Evolutionary conservation across 192 early-diverging fungal species (phyloP), one percentile per base, ranked within the genome.

Genomic region (Dissophora ornata): DNA sequence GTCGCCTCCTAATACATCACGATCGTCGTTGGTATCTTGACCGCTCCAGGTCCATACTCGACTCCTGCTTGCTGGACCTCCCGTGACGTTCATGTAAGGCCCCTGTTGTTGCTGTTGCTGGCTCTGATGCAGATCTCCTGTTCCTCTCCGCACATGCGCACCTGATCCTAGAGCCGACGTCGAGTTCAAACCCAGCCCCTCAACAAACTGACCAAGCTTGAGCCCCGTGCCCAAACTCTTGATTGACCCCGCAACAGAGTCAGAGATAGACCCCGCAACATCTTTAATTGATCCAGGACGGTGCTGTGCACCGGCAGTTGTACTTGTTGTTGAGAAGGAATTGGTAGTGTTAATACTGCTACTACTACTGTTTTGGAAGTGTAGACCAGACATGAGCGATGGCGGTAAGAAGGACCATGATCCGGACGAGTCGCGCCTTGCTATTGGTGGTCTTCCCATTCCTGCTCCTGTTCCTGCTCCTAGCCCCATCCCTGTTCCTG

Each of bases 181-280:
- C n/a, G n/a, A n/a, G 29, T 61, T 57, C 15, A 75, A 19, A 0
- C 71, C 71, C 16, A 75, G n/a, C 4, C 63, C 63, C 1, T 65
- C 73, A 41, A 61, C 60, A 3, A 71, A 30, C 46, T 67, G 59
- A 4, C 63, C 73, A 12, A 77, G 26, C 5, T 59, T 49, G n/a
- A 77, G 28, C 18, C 64, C 73, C 13, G 21, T 67, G 34, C 73
- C 45, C 0, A 77, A 18, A 28, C 29, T 61, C 24, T 77, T 77
- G 34, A 77, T 77, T 21, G 73, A 77, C 57, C 67, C 73, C 36
- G 73, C 29, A 13, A 77, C 73, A 49, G 73, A 67, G 18, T 77
- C 73, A 1, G 73, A 50, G 40, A 77, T 62, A 4, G 73, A 67
- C 11, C 41, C 57, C 4, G 58, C 36, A 1, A 51, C 62, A 19